A percentile compares a stretch with the other conserved stretches of the same genome.
These are phyloP conservation scores for Aspergillus sclerotialis DNA, from an alignment of 2,329 filamentous ascomycete genomes.

Conservation along the genomic window DNA sequence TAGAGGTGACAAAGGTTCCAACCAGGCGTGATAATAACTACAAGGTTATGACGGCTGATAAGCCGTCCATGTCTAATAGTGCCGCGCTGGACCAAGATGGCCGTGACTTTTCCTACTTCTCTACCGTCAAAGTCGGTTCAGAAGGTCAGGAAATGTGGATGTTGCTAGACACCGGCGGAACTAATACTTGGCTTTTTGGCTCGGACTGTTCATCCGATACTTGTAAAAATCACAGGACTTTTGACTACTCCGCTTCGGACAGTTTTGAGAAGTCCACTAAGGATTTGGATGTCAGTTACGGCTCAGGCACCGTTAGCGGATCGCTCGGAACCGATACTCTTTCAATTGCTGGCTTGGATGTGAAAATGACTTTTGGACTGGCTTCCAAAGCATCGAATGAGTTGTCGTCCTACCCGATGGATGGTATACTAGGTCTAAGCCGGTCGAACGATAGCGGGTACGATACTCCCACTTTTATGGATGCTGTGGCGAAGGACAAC, in stretches of 20 bases:
- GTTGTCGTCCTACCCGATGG: conserved; percentile 73
- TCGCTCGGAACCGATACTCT: conserved; percentile 60
- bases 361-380: conserved; percentile 64
- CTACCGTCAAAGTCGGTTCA: conserved; percentile 43
- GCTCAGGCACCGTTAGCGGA: conserved; percentile 67
- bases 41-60: conserved; percentile 34
- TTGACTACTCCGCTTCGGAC: conserved; percentile 59
- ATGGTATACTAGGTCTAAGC: conserved; percentile 77
- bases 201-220: conserved; percentile 58
- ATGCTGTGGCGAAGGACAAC: conserved; percentile 51
- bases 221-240: conserved; percentile 64
- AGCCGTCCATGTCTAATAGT: conserved; percentile 39
- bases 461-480: conserved; percentile 58
- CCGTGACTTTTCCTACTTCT: conserved; percentile 49
- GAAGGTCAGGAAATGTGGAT: conserved; percentile 46
- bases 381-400: conserved; percentile 65
- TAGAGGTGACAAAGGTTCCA: conserved; percentile 33
- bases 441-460: conserved; percentile 49
- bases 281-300: conserved; percentile 64
- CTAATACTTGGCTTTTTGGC: conserved; percentile 78
- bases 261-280: conserved; percentile 50
- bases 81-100: conserved; percentile 49
- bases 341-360: conserved; percentile 57
- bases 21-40: conserved; percentile 43
- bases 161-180: conserved; percentile 49